Evolutionary conservation across 305 asterid genomes (phyloP).

Genomic region (Fraxinus albicans): DNA sequence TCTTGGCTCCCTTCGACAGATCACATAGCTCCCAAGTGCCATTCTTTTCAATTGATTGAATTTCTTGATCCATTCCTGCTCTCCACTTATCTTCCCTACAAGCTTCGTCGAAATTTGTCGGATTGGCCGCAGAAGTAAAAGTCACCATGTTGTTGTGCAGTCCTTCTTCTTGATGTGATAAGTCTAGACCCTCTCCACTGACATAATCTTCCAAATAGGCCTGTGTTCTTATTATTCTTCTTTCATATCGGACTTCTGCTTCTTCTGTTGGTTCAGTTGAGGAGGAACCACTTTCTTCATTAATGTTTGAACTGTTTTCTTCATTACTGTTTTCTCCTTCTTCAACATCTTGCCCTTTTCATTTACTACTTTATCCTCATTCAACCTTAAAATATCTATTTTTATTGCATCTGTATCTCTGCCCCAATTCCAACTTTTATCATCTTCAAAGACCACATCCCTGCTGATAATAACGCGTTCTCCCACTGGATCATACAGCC

Average conservation of each 20-base stretch:
- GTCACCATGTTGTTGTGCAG: neutral
- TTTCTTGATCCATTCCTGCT: neutral
- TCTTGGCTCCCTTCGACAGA: too few species aligned
- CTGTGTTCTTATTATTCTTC: neutral
- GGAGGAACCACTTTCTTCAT: neutral
- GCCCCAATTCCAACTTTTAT: neutral
- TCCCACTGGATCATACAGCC: neutral
- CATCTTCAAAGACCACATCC: neutral
- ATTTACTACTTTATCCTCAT: neutral
- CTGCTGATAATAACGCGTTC: neutral
- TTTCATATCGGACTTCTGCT: neutral
- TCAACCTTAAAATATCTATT: neutral
- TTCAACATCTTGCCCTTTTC: neutral
- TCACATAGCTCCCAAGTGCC: too few species aligned
- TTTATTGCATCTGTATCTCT: neutral
- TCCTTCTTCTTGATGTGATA: neutral
- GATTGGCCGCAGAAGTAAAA: neutral
- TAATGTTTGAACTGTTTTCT: neutral
- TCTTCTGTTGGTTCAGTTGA: neutral
- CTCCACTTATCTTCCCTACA: neutral
- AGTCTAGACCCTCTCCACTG: neutral
- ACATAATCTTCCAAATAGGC: neutral
- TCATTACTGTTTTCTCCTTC: neutral
- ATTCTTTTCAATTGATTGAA: neutral
- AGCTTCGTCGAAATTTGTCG: neutral